A percentile compares a stretch with the other conserved stretches of the same genome.
These are phyloP conservation scores for Aspergillus chevalieri DNA, from an alignment of 2,329 filamentous ascomycete genomes.

Conservation along the genomic window DNA sequence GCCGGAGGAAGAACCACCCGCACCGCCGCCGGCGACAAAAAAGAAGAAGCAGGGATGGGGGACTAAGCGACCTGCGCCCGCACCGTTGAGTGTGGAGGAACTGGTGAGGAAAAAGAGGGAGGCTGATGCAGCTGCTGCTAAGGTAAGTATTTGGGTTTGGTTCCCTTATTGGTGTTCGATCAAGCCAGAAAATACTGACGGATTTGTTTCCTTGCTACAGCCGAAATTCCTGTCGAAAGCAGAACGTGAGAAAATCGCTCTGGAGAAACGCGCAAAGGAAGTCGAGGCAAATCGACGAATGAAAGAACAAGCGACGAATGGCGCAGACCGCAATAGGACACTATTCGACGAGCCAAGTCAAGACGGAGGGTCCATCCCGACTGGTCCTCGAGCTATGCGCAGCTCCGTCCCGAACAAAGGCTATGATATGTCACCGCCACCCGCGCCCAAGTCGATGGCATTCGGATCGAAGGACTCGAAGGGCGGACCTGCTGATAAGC, in stretches of 20 bases:
- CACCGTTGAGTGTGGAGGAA: slow-evolving; percentile 76
- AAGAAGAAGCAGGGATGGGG: slow-evolving; percentile 54
- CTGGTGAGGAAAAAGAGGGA: slow-evolving; percentile 79
- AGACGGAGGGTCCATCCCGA: slow-evolving; percentile 50
- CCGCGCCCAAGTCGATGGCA: slow-evolving; percentile 30
- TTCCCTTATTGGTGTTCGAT: not conserved
- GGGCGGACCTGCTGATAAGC: slow-evolving; percentile 31
- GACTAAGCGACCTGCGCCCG: slow-evolving; percentile 30
- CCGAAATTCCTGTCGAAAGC: slow-evolving; percentile 82
- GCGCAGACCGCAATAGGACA: slow-evolving; percentile 19
- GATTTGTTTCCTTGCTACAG: slow-evolving; percentile 30
- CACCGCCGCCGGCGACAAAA: slow-evolving; percentile 39
- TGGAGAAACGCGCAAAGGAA: slow-evolving; percentile 71
- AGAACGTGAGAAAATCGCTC: slow-evolving; percentile 70
- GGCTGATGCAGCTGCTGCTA: slow-evolving; percentile 74
- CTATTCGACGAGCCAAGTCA: slow-evolving; percentile 19
- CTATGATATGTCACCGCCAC: slow-evolving; percentile 50
- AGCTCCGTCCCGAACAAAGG: slow-evolving; percentile 41
- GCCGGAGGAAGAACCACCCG: slow-evolving; percentile 38
- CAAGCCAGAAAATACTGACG: slow-evolving; percentile 7
- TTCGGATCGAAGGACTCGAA: slow-evolving; percentile 30
- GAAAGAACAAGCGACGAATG: slow-evolving; percentile 33
- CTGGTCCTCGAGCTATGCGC: slow-evolving; percentile 65
- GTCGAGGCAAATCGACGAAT: slow-evolving; percentile 55
- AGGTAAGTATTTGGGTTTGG: slow-evolving; percentile 43